Evolutionary conservation across 2,329 filamentous ascomycete species (phyloP), one percentile per base, ranked within the genome.

Genomic region (Capronia americana): DNA sequence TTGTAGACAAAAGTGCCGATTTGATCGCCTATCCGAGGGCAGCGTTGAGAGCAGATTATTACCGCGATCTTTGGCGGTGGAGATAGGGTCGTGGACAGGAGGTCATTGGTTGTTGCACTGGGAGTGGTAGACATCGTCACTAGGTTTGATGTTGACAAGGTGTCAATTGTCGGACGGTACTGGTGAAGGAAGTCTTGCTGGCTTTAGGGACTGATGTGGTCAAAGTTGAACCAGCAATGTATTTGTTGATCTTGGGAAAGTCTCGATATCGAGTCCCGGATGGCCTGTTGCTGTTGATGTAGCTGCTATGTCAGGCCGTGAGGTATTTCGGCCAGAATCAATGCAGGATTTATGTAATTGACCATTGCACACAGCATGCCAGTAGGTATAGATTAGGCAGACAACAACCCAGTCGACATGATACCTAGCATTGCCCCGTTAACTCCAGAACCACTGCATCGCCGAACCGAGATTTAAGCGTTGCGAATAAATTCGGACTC

Each of bases 31-130:
- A 78, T 75, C n/a, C 78, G 74, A 3, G 76, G 76, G 1, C 64
- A 61, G 54, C 79, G 77, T 26, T 75, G 76, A 54, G 75, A 77
- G 73, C 77, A 73, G 61, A 77, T 74, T 32, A 79, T 76, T 51
- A 79, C 69, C 51, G 75, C 78, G 65, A 79, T 73, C 32, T 63
- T 70, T n/a, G 59, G 28, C 41, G 55, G 28, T 32, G 24, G 44
- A 4, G 53, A n/a, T 4, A 24, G n/a, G 23, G 48, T 14, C 24
- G 32, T 38, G 3, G 30, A 23, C 38, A 60, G 63, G 50, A 48
- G 57, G 48, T 61, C 51, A 38, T 65, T 30, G 34, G 26, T 28
- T 44, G 55, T 24, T 24, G 20, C 23, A 8, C 17, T 12, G 17
- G 17, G 4, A 8, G 38, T n/a, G 5, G 17, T 44, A 44, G 38